Conservation (phyloP, 306 rosid species). For the Castanea sativa region DNA sequence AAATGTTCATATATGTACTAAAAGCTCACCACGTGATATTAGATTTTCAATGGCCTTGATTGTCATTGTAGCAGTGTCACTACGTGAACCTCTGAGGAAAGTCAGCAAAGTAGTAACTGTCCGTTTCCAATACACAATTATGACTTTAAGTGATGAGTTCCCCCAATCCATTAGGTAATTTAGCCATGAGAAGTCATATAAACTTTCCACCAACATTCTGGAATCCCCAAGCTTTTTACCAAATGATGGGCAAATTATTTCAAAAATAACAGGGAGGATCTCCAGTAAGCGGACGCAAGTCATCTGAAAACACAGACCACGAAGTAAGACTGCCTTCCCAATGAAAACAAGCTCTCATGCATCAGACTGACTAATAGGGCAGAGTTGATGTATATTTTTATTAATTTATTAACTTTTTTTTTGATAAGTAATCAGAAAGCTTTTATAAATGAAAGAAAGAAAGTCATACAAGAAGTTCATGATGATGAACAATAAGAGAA, state of each 20-base stretch:
- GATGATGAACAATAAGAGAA: too few relatives aligned
- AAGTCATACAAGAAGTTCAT: too few relatives aligned
- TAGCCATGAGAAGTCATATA: slow-evolving; percentile 66
- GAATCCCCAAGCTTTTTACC: slow-evolving; percentile 33
- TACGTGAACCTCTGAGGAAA: slow-evolving; percentile 51
- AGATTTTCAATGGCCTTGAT: slow-evolving; percentile 66
- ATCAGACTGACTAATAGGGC: not conserved
- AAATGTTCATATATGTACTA: not conserved
- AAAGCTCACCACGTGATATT: slow-evolving; percentile 61
- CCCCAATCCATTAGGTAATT: slow-evolving; percentile 86
- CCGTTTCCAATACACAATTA: slow-evolving; percentile 80
- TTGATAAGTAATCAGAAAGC: too few relatives aligned
- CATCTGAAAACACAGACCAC: slow-evolving; percentile 68
- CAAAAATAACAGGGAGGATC: slow-evolving; percentile 74
- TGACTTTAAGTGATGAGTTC: slow-evolving; percentile 84
- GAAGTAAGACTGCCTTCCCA: slow-evolving; percentile 28
- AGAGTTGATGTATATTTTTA: not conserved
- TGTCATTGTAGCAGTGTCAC: slow-evolving; percentile 39
- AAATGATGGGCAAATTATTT: slow-evolving; percentile 35
- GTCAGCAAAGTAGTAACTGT: slow-evolving; percentile 59
- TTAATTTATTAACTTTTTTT: not conserved
- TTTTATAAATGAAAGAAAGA: too few relatives aligned
- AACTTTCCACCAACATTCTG: slow-evolving; percentile 31
- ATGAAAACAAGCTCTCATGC: slow-evolving; percentile 19
- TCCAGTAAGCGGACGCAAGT: slow-evolving; percentile 94